phyloP scores from a whole-genome alignment of 116 monocot species.

The Posidonia oceanica region DNA sequence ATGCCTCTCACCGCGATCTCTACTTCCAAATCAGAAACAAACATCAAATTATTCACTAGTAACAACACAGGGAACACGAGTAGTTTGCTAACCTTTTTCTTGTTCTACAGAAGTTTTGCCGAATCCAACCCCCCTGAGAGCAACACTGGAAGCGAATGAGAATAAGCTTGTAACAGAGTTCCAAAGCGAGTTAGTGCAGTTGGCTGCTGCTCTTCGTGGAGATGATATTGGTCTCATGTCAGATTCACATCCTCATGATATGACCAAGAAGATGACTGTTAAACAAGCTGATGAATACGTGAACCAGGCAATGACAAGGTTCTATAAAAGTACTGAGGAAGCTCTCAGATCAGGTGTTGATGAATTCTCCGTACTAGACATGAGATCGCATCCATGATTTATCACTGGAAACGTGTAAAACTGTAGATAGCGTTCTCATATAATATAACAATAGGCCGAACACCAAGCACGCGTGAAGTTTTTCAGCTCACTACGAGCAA shows the following conservation, averaged over 20 bases:
- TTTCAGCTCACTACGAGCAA: neutral
- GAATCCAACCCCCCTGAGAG: slow-evolving; percentile 24
- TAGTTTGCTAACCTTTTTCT: neutral
- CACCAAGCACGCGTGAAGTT: neutral
- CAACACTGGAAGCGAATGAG: slow-evolving; percentile 23
- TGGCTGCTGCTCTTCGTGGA: slow-evolving; percentile 40
- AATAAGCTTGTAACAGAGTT: slow-evolving; percentile 46
- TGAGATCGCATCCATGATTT: slow-evolving; percentile 1
- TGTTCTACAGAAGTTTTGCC: slow-evolving; percentile 43
- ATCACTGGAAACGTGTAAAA: neutral
- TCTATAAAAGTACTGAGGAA: slow-evolving; percentile 28
- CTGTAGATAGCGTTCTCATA: neutral
- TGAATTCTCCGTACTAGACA: slow-evolving; percentile 25
- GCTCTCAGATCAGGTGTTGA: slow-evolving; percentile 30
- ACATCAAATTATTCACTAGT: neutral
- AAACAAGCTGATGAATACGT: slow-evolving; percentile 55
- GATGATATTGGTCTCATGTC: slow-evolving; percentile 15
- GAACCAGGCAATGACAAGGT: slow-evolving; percentile 28
- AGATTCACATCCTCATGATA: slow-evolving; percentile 11
- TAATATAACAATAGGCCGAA: neutral
- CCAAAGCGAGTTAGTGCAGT: slow-evolving; percentile 60
- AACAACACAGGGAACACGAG: neutral
- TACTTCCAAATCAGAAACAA: neutral
- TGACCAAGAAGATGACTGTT: slow-evolving; percentile 46
- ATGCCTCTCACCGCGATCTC: neutral